Evolutionary conservation across 2,329 filamentous ascomycete genomes (phyloP), one percentile per base, ranked within the genome.

Genomic region (Neobulgaria alba): DNA sequence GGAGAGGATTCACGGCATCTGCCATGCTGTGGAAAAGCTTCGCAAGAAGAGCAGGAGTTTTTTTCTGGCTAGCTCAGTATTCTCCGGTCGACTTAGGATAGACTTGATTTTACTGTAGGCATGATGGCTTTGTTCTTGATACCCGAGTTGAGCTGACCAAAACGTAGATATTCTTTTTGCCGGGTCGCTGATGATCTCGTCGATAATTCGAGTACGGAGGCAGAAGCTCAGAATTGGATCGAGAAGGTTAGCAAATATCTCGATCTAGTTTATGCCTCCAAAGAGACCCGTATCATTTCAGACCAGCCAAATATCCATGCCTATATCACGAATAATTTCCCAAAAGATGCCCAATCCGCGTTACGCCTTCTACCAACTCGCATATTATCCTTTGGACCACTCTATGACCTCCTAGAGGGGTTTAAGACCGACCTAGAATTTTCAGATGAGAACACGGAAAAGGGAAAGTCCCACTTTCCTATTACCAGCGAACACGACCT

Each of bases 141-240:
- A 14, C n/a, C n/a, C n/a, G 14, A n/a, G 3, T 20, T 9, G 17
- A 16, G 15, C 32, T 59, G 29, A 58, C 36, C 3, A 10, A 2
- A n/a, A 16, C 7, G 7, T 31, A 75, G 72, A 3, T 86, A 86
- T 55, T 82, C 80, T 0, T 86, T 85, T 56, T 87, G 82, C 51
- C 71, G 82, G 9, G 73, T 85, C 8, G 80, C 80, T 1, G 83
- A 87, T 56, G 82, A 87, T 52, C 65, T 87, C 3, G 72, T 87
- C 7, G 82, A 87, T 50, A 72, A 85, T 44, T 73, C 82, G 0
- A 51, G 62, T 1, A 67, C 66, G 1, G 56, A 64, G 1, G 54
- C 63, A 0, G 73, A 79, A 49, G 77, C 79, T 4, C 61, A 62
- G 18, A 51, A 61, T 7, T 83, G 78, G 72, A 73, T 84, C 33